Evolutionary conservation across 1,284 basidiomycete genomes (phyloP), one percentile per base, ranked within the genome.

Genomic region (Hemileia vastatrix): DNA sequence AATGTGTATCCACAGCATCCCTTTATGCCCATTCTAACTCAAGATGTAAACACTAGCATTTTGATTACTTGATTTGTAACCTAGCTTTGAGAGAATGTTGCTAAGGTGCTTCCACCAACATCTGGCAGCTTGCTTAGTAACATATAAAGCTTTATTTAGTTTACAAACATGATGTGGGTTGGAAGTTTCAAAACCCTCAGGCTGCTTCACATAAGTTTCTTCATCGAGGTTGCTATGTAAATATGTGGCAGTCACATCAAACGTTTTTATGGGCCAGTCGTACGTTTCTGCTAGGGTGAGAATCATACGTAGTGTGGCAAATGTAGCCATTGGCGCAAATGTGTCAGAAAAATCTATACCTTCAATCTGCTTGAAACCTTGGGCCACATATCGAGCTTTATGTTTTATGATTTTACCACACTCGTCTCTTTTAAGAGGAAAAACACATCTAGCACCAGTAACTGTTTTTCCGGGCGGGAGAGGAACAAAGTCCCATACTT

Each of bases 21-120:
- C 32, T 3, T 4, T 9, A 4, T 23, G 3, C 3, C 24, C 8
- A 3, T 18, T 21, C 6, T 21, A 19, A 3, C 44, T n/a, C 2
- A 43, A 5, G 6, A 52, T 23, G 23, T 59, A 59, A 13, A 59
- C 11, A n/a, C 48, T 44, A 1, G 3, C 2, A 15, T 59, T n/a
- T n/a, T 4, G 52, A 3, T 51, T 18, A 31, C 48, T 52, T n/a
- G 23, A 2, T 3, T 1, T 3, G 18, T 51, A 59, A 1, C 57
- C 57, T 9, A 59, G 15, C 49, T 47, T 33, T 18, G 1, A 31
- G 6, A 3, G 27, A 19, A 18, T 49, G 3, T 11, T 58, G 31
- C n/a, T 50, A 58, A 23, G 36, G 50, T 5, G 48, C 47, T 13
- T 58, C 56, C 56, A 57, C 56, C 56, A 57, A 50, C 56, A 58